phyloP scores from a whole-genome alignment of 2,329 filamentous ascomycete species.

The Emmonsiellopsis sp. region DNA sequence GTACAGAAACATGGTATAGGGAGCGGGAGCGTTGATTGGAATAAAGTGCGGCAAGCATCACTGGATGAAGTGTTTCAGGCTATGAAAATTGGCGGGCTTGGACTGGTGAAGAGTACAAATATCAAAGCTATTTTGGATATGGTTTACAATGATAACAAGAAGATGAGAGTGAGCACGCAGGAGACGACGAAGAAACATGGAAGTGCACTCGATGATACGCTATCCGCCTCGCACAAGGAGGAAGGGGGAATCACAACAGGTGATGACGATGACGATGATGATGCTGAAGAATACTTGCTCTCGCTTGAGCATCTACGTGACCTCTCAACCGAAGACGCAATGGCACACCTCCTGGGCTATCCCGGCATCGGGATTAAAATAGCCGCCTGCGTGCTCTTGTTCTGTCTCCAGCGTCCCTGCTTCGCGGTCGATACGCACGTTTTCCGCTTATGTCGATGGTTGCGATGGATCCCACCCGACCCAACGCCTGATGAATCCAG shows the following conservation, averaged over 20 bases:
- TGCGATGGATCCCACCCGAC: slow-evolving; percentile 49
- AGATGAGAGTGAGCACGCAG: slow-evolving; percentile 29
- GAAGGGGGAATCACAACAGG: slow-evolving; percentile 35
- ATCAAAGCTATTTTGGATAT: slow-evolving; percentile 67
- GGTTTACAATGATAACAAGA: slow-evolving; percentile 56
- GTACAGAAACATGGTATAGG: slow-evolving; percentile 47
- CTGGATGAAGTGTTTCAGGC: slow-evolving; percentile 55
- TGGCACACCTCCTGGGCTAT: slow-evolving; percentile 48
- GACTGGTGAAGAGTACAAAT: slow-evolving; percentile 58
- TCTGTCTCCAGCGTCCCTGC: slow-evolving; percentile 53
- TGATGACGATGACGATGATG: slow-evolving; percentile 44
- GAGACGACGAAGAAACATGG: slow-evolving; percentile 35
- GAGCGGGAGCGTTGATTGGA: slow-evolving; percentile 66
- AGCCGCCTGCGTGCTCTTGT: slow-evolving; percentile 54
- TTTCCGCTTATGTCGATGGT: slow-evolving; percentile 52
- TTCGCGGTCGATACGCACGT: slow-evolving; percentile 61
- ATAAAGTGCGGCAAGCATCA: slow-evolving; percentile 53
- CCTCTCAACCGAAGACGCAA: slow-evolving; percentile 46
- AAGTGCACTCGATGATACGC: slow-evolving; percentile 12
- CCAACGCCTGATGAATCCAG: slow-evolving; percentile 17
- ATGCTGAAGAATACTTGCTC: slow-evolving; percentile 49
- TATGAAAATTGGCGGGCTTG: slow-evolving; percentile 62
- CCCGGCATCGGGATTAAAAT: slow-evolving; percentile 59
- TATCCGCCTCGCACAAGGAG: slow-evolving; percentile 11
- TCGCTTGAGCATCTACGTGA: slow-evolving; percentile 55